Conservation (phyloP, 805 yeast genomes). For the Barnettozyma siamensis region DNA sequence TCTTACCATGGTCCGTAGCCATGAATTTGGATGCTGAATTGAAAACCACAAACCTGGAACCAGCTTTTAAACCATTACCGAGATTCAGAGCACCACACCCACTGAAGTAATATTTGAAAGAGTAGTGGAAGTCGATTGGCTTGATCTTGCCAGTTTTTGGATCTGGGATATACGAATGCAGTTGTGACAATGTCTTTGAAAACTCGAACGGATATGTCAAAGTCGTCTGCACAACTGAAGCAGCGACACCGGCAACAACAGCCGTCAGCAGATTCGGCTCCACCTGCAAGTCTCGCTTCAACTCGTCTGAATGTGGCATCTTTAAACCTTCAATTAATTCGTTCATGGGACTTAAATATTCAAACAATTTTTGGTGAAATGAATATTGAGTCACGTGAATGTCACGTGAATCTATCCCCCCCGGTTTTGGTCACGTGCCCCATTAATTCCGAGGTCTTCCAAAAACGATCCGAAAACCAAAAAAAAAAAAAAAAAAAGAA, state of each 20-base stretch:
- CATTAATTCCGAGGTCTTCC: too few relatives aligned
- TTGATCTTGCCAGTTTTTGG: slow-evolving; percentile 20
- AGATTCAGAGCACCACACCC: slow-evolving; percentile 75
- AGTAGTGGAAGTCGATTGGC: slow-evolving; percentile 23
- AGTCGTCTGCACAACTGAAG: slow-evolving; percentile 58
- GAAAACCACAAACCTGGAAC: slow-evolving; percentile 67
- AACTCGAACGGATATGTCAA: slow-evolving; percentile 69
- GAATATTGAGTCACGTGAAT: too few relatives aligned
- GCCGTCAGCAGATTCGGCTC: slow-evolving; percentile 49
- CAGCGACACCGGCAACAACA: slow-evolving; percentile 51
- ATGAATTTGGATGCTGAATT: slow-evolving; percentile 66
- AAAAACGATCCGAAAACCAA: too few relatives aligned
- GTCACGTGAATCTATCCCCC: too few relatives aligned
- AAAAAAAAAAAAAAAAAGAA: neutral
- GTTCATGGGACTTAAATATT: too few relatives aligned
- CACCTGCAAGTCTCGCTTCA: slow-evolving; percentile 11
- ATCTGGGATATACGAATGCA: slow-evolving; percentile 40
- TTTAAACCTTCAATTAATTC: too few relatives aligned
- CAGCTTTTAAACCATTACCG: slow-evolving; percentile 71
- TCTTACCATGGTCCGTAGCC: slow-evolving; percentile 52
- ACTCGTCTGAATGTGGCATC: neutral
- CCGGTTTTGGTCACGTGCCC: too few relatives aligned
- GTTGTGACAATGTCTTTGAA: slow-evolving; percentile 58
- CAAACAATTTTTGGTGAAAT: too few relatives aligned
- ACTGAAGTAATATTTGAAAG: slow-evolving; percentile 32